Evolutionary conservation across 495 filamentous ascomycete genomes (phyloP).

Genomic region (Cercophora newfieldiana): DNA sequence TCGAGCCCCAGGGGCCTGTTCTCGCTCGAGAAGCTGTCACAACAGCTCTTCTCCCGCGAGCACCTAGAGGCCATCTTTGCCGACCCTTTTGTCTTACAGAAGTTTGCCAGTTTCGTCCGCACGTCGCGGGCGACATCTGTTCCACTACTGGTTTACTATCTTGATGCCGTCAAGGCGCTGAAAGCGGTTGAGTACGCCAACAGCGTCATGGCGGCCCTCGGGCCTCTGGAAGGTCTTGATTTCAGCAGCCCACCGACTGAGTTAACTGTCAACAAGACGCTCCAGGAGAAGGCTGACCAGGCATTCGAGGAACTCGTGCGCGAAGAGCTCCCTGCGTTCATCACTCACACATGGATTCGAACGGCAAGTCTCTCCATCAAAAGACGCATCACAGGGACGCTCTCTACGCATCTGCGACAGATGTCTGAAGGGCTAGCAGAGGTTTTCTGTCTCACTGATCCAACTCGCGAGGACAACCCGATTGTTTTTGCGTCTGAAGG

Average conservation of each 20-base stretch:
- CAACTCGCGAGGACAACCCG: slow-evolving; percentile 69
- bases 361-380: slow-evolving; percentile 58
- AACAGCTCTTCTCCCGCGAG: slow-evolving; percentile 63
- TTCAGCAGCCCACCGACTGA: slow-evolving; percentile 46
- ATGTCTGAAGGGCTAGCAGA: slow-evolving; percentile 72
- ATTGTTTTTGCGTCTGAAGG: slow-evolving; percentile 79
- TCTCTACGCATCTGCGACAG: slow-evolving; percentile 53
- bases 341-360: slow-evolving; percentile 61
- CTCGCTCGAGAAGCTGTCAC: slow-evolving; percentile 60
- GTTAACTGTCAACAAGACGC: slow-evolving; percentile 50
- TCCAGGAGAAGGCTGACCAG: slow-evolving; percentile 59
- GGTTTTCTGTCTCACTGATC: slow-evolving; percentile 77
- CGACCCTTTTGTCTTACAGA: slow-evolving; percentile 59
- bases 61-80: slow-evolving; percentile 66
- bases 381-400: slow-evolving; percentile 56
- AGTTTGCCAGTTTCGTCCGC: slow-evolving; percentile 66
- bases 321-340: slow-evolving; percentile 71
- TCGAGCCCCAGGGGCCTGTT: slow-evolving; percentile 32
- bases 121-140: slow-evolving; percentile 62
- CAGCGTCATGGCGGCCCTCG: slow-evolving; percentile 55
- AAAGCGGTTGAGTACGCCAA: slow-evolving; percentile 72
- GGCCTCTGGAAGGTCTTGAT: slow-evolving; percentile 46
- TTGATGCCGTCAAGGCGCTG: slow-evolving; percentile 67
- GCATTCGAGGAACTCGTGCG: slow-evolving; percentile 60
- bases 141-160: slow-evolving; percentile 67